Evolutionary conservation across 345 rosid genomes (phyloP), one percentile per base, ranked within the genome.

Genomic region (Firmiana major): DNA sequence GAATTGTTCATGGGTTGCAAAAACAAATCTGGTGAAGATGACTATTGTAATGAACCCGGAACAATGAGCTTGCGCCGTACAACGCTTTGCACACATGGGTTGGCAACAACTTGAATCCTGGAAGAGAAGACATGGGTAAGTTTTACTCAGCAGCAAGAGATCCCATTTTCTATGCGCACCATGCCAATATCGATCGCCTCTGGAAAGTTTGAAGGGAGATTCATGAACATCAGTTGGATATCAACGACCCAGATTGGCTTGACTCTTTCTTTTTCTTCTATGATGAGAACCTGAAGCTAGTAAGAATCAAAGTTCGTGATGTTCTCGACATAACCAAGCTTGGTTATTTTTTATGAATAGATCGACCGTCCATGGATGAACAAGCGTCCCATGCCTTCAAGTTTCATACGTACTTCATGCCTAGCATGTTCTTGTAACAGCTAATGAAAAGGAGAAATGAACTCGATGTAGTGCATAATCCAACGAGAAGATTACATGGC

Each of bases 401-500:
- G n/a, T n/a, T n/a, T n/a, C n/a, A n/a, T n/a, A n/a, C n/a, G n/a
- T n/a, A n/a, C n/a, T n/a, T n/a, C n/a, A n/a, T n/a, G n/a, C n/a
- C n/a, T n/a, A n/a, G n/a, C n/a, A n/a, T n/a, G n/a, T n/a, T n/a
- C n/a, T n/a, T n/a, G n/a, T n/a, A n/a, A n/a, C n/a, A n/a, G n/a
- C n/a, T n/a, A n/a, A n/a, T n/a, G n/a, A n/a, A n/a, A n/a, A n/a
- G n/a, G n/a, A n/a, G n/a, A n/a, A n/a, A n/a, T n/a, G n/a, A n/a
- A n/a, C n/a, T n/a, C n/a, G n/a, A n/a, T n/a, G n/a, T n/a, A n/a
- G n/a, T n/a, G n/a, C n/a, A n/a, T n/a, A n/a, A n/a, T n/a, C n/a
- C n/a, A n/a, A n/a, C n/a, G n/a, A n/a, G n/a, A n/a, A 93, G 97
- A 90, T 93, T 42, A 82, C 89, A 67, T 94, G 98, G 98, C 86